These are phyloP conservation scores for Dactylellina drechsleri DNA, from an alignment of 2,329 filamentous ascomycete species.

Conservation along the genomic window DNA sequence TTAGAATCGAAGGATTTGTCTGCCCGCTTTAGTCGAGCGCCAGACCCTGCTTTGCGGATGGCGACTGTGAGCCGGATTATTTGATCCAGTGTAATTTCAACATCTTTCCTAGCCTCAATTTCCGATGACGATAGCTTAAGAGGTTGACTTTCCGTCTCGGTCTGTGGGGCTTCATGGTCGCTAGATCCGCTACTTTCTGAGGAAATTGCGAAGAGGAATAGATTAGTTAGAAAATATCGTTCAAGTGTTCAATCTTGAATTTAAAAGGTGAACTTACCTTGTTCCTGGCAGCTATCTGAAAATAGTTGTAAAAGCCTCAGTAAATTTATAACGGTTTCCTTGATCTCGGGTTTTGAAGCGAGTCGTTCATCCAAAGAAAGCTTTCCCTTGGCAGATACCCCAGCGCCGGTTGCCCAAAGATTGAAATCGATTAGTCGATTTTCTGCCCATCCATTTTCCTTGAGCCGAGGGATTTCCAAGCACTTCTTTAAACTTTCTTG, in stretches of 20 bases:
- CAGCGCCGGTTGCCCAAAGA: slow-evolving; percentile 42
- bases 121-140: slow-evolving; percentile 10
- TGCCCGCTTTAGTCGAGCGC: slow-evolving; percentile 26
- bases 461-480: slow-evolving; percentile 24
- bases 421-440: slow-evolving; percentile 43
- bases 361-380: slow-evolving; percentile 42
- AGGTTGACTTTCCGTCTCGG: background rate
- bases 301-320: slow-evolving; percentile 36
- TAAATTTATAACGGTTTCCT: slow-evolving; percentile 24
- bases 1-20: slow-evolving; percentile 15
- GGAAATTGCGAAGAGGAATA: background rate
- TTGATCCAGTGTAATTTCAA: slow-evolving; percentile 36
- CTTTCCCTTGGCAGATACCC: slow-evolving; percentile 36
- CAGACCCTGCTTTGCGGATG: slow-evolving; percentile 34
- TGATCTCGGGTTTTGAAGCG: slow-evolving; percentile 23
- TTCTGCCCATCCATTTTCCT: slow-evolving; percentile 38
- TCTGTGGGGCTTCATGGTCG: background rate
- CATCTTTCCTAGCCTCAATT: slow-evolving; percentile 28
- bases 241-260: too few relatives aligned
- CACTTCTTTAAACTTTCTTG: slow-evolving; percentile 15
- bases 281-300: slow-evolving; percentile 20
- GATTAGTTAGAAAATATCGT: background rate
- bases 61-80: slow-evolving; percentile 41
- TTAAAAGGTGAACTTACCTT: slow-evolving; percentile 10
- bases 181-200: background rate